Evolutionary conservation across 2,329 filamentous ascomycete species (phyloP), one percentile per base, ranked within the genome.

Genomic region (Colletotrichum tofieldiae): DNA sequence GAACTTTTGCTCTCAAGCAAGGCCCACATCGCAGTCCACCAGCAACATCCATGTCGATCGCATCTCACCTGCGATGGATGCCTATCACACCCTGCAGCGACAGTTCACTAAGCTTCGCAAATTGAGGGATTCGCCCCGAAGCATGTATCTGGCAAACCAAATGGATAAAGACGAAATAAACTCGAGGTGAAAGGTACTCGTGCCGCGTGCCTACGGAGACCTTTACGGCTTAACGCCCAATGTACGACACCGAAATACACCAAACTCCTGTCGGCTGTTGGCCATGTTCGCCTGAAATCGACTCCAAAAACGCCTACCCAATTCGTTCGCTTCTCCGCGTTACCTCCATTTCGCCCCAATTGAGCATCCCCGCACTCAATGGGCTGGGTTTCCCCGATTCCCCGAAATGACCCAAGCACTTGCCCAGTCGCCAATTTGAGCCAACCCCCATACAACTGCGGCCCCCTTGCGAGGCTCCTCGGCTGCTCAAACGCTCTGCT

Each of bases 261-360:
- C 23, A 37, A 45, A n/a, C 16, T 70, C 62, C 37, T 61, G 26
- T 29, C 37, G 11, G 16, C 20, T 49, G n/a, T n/a, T 55, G n/a
- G 12, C n/a, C 35, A 37, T 56, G 18, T 23, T 47, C 32, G 32
- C 41, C 49, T 56, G 16, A 41, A 43, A 35, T 29, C 43, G 35
- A 68, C 51, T 52, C 63, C 56, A 39, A 29, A 62, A 64, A 69
- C 65, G 65, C 52, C 65, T n/a, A 45, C 52, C 65, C 54, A 45
- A 69, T 59, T 16, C 32, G 20, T 47, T 32, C 41, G 8, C 23
- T 64, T n/a, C 65, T 69, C 59, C 52, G 65, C 45, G 29, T 43
- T 41, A 39, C 45, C 65, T 60, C 52, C 59, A 60, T 32, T 47
- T 49, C 39, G 62, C 43, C 60, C 62, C 39, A 56, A 20, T 54